Percentiles rank a stretch among this genome's conserved stretches.
Conservation (phyloP, 441 rosid genomes). For the Metrosideros polymorpha region DNA sequence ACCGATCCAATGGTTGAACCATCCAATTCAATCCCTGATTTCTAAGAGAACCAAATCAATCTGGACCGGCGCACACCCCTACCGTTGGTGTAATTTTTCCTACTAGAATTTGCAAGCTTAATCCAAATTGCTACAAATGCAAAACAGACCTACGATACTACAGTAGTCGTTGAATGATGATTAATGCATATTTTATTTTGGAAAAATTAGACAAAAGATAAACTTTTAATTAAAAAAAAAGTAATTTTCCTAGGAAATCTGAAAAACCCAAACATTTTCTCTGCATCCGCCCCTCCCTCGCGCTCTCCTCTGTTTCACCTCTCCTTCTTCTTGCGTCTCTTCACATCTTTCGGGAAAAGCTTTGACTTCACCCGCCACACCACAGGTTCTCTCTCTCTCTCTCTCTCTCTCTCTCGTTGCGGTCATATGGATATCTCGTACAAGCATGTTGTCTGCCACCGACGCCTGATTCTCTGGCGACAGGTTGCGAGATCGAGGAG, state of each 20-base stretch:
- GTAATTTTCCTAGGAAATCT: background rate
- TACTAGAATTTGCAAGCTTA: background rate
- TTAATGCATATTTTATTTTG: background rate
- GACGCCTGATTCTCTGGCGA: background rate
- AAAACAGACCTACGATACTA: too few species aligned
- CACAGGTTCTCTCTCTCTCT: background rate
- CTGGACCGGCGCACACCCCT: too few species aligned
- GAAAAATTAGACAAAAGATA: background rate
- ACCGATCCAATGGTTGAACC: too few species aligned
- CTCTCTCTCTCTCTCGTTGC: constrained; percentile 2
- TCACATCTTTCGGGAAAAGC: background rate
- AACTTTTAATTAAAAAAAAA: background rate
- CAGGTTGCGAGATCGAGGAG: constrained; percentile 6
- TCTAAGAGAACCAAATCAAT: too few species aligned
- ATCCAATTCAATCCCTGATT: too few species aligned
- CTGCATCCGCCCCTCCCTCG: background rate
- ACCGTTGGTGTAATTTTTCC: too few species aligned
- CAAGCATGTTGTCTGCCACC: background rate
- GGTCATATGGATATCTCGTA: background rate
- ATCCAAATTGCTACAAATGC: background rate
- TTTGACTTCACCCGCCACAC: background rate
- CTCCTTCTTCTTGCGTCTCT: constrained; percentile 5
- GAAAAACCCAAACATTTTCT: background rate
- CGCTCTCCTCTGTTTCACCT: constrained; percentile 31
- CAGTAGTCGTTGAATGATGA: too few species aligned